Percentiles rank a stretch among this genome's conserved stretches.
These are phyloP conservation scores for Cubamyces lactineus DNA, from an alignment of 768 basidiomycete genomes.

Conservation along the genomic window DNA sequence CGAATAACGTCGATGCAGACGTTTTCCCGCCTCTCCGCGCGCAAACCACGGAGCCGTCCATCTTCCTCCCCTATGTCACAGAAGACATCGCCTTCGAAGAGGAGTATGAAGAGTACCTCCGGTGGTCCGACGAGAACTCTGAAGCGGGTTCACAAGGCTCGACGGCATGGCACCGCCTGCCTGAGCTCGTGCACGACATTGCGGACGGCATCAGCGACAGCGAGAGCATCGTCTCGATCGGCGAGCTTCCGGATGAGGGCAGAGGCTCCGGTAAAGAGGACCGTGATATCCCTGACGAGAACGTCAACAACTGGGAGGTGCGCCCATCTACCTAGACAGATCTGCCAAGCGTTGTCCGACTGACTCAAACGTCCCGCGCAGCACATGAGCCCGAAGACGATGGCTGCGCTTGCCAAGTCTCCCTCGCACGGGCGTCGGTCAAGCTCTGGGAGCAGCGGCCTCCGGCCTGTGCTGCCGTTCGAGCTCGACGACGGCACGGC, in stretches of 20 bases:
- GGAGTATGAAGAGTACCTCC: constrained; percentile 95
- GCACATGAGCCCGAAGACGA: constrained; percentile 97
- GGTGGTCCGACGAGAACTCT: constrained; percentile 64
- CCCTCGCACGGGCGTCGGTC: constrained; percentile 80
- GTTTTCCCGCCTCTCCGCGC: constrained; percentile 95
- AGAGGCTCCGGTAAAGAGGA: constrained; percentile 65
- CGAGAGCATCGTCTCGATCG: constrained; percentile 90
- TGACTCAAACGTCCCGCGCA: constrained; percentile 35
- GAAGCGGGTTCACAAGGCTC: constrained; percentile 39
- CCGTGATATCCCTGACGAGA: constrained; percentile 70
- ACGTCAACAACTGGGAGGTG: constrained; percentile 96
- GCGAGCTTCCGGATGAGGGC: constrained; percentile 82
- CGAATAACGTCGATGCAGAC: constrained; percentile 81
- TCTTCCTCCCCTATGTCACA: constrained; percentile 88
- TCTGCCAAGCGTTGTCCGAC: background rate
- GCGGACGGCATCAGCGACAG: constrained; percentile 91
- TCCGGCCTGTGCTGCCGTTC: constrained; percentile 80
- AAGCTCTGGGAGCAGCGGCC: constrained; percentile 74
- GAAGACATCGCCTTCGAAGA: constrained; percentile 96
- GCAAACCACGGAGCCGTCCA: constrained; percentile 79
- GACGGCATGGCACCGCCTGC: constrained; percentile 85
- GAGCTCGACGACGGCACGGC: constrained; percentile 79
- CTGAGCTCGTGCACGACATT: constrained; percentile 76
- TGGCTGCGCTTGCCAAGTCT: constrained; percentile 91
- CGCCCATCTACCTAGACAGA: constrained; percentile 30